These are phyloP conservation scores for Hypoxylon intermedium DNA, from an alignment of 495 filamentous ascomycete species.

Conservation along the genomic window DNA sequence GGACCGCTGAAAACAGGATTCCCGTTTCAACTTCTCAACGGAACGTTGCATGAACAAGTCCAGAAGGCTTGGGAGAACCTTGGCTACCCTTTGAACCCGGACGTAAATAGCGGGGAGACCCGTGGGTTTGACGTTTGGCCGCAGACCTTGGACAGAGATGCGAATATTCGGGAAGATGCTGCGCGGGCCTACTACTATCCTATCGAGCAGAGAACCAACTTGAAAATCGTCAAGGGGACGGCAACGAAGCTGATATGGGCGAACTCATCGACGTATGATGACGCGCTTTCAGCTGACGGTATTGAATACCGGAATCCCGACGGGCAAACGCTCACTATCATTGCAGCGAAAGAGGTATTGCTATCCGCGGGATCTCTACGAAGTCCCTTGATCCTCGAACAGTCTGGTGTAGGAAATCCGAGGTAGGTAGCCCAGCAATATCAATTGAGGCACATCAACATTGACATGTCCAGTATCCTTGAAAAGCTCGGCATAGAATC, in stretches of 20 bases:
- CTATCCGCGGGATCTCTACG: slow-evolving; percentile 56
- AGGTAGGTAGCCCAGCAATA: slow-evolving; percentile 2
- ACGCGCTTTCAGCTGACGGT: slow-evolving; percentile 41
- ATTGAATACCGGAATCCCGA: slow-evolving; percentile 44
- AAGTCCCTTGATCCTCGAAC: slow-evolving; percentile 58
- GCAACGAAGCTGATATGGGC: slow-evolving; percentile 46
- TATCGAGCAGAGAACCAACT: slow-evolving; percentile 45
- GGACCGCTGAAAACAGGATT: slow-evolving; percentile 60
- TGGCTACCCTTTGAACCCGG: slow-evolving; percentile 47
- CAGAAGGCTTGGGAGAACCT: slow-evolving; percentile 40
- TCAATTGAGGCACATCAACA: neutral
- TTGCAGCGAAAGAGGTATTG: slow-evolving; percentile 54
- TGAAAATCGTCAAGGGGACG: slow-evolving; percentile 46
- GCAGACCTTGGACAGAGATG: slow-evolving; percentile 44
- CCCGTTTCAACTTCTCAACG: slow-evolving; percentile 44
- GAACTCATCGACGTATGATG: slow-evolving; percentile 13
- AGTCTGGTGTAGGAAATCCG: slow-evolving; percentile 56
- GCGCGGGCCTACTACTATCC: slow-evolving; percentile 57
- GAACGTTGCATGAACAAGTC: slow-evolving; percentile 39
- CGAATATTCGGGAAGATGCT: slow-evolving; percentile 42
- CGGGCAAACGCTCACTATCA: slow-evolving; percentile 37
- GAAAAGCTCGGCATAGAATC: slow-evolving; percentile 47
- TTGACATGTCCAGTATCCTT: slow-evolving; percentile 39
- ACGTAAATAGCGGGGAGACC: slow-evolving; percentile 51
- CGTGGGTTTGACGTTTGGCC: slow-evolving; percentile 52